Evolutionary conservation across 352 stramenopile species (phyloP), one percentile per base, ranked within the genome.

Genomic region (Phytophthora kernoviae): DNA sequence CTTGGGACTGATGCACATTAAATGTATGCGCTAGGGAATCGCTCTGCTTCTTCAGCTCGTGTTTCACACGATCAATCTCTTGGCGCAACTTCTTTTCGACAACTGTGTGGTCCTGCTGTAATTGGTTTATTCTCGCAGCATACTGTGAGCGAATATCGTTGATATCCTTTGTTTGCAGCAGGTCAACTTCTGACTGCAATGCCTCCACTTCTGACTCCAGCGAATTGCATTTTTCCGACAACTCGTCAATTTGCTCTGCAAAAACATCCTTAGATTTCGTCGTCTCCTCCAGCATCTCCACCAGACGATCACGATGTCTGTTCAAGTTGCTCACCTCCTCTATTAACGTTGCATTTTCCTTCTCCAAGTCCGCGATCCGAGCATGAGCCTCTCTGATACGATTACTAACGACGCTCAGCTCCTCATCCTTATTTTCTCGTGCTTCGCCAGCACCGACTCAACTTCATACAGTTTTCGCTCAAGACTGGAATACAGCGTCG

Each of bases 381-480:
- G 33, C 52, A 30, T 72, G 62, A 0, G 61, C 45, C 18, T 73
- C 62, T 47, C 71, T 65, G 0, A 83, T 30, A 11, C 78, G 64
- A 52, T 62, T 73, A 24, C 48, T 58, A 1, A 88, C 33, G 15
- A 61, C 14, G 18, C 52, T 48, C 9, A 91, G 57, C 44, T 88
- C 75, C 21, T 79, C 53, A 2, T 71, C 43, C 43, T 90, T 91
- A 1, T 67, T 47, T 58, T 54, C 22, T 91, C 77, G 44, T 89
- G 71, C 27, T 64, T 64, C 5, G 84, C 79, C 17, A 93, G 51
- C 10, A 69, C 58, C 27, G 67, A 77, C 53, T 93, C 81, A 5
- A 91, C 73, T 51, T 93, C 81, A 43, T 91, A 91, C 12, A 91
- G 22, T 51, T 91, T 91, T 10, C 80, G 73, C 43, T 93, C 81